A percentile compares a stretch with the other conserved stretches of the same genome.
Conservation (phyloP, 2,329 filamentous ascomycete genomes). For the Arthrocladium fulminans region DNA sequence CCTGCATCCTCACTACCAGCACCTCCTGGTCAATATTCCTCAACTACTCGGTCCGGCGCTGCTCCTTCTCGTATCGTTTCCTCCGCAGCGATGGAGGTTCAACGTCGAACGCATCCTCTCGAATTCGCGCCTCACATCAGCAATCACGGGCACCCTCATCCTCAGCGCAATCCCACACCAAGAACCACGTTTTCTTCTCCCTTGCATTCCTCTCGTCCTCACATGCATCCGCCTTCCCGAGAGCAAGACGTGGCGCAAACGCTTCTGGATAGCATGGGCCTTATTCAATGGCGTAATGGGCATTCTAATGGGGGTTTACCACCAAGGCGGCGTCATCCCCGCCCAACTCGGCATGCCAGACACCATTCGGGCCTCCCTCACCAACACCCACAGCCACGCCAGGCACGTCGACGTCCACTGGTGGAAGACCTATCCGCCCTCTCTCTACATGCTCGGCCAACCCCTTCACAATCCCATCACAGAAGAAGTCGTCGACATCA, state of each 20-base stretch:
- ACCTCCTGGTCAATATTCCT: conserved; percentile 61
- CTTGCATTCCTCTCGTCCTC: conserved; percentile 43
- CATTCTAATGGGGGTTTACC: conserved; percentile 44
- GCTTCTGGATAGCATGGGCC: conserved; percentile 39
- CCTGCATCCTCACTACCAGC: conserved; percentile 70
- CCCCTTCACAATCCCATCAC: conserved; percentile 21
- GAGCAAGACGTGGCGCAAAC: conserved; percentile 24
- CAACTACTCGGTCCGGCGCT: conserved; percentile 63
- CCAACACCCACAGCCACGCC: conserved; percentile 16
- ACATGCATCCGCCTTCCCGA: conserved; percentile 37
- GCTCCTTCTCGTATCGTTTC: conserved; percentile 46
- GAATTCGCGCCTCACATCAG: conserved; percentile 35
- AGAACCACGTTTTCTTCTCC: conserved; percentile 45
- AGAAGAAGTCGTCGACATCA: conserved; percentile 26
- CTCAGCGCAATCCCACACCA: conserved; percentile 43
- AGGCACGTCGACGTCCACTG: conserved; percentile 36
- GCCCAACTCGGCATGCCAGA: conserved; percentile 39
- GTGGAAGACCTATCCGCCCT: conserved; percentile 49
- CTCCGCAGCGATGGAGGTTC: conserved; percentile 24
- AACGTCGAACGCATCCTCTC: conserved; percentile 17
- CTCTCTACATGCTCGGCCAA: conserved; percentile 42
- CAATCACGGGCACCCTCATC: conserved; percentile 35
- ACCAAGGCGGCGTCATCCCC: conserved; percentile 46
- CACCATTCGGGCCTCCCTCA: conserved; percentile 19
- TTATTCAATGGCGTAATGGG: conserved; percentile 42